Base-by-base conservation (phyloP, 2,329 filamentous ascomycete species). In the Colletotrichum sp. region DNA sequence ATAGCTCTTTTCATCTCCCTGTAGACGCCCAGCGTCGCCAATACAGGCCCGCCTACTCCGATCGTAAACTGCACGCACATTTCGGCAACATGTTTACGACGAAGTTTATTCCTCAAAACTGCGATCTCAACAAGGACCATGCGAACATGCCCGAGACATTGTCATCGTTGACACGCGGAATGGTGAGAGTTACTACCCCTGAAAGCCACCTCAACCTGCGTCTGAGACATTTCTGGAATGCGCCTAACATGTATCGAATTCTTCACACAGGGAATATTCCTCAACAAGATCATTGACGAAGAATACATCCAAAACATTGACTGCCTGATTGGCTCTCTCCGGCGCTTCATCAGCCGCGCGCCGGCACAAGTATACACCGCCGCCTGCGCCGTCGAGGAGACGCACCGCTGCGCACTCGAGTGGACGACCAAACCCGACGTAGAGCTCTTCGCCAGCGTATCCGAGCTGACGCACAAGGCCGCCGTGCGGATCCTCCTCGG, bases 211-310 rank as follows among this genome's bases (percentile, higher is more conserved):
- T 59, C 76, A 55, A 67, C 68, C 68, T 60, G n/a, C 52, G 36
- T 9, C 15, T 39, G 36, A 76, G 72, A 75, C 71, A 75, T 34
- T 24, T 44, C n/a, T 55, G 30, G 65, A 60, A 28, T 34, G 63
- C 36, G 3, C 26, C 32, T n/a, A 30, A 16, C 44, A 75, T 30
- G 62, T 59, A 34, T 30, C 55, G 36, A 72, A 52, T 52, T 49
- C 16, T 21, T 34, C 24, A 28, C n/a, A 21, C 18, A 78, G 79
- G 67, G 64, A 24, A 55, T 75, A 3, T 78, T 77, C 30, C 67
- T 80, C 49, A 78, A 79, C 70, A 79, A 79, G 69, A 73, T 75
- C 10, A 28, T 79, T 6, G 71, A 77, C 8, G 30, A 34, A 12
- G 72, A 72, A 34, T 80, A 77, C 63, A 69, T 69, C 34, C 39